Conservation (phyloP, 192 early-diverging fungal species). For the Coemansia sp. region DNA sequence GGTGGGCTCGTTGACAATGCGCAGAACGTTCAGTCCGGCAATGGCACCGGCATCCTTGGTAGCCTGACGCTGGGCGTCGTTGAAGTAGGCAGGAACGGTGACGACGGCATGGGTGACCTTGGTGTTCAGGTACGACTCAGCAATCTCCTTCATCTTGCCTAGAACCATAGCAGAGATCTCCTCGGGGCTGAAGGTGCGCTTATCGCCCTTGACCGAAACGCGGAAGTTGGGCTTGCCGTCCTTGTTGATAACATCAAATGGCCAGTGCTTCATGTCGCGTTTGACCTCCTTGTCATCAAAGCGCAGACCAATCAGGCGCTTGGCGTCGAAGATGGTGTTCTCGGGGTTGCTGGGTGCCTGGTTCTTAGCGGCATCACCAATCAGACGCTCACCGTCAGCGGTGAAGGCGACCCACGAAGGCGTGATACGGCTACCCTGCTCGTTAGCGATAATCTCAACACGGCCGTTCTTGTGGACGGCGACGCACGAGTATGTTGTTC, state of each 20-base stretch:
- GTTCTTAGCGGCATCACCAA: conserved; percentile 96
- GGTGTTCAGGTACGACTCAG: conserved; percentile 82
- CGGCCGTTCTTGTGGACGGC: conserved; percentile 90
- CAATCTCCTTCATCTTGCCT: conserved; percentile 91
- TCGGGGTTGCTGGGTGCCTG: conserved; percentile 84
- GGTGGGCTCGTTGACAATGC: conserved; percentile 93
- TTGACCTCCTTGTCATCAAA: conserved; percentile 90
- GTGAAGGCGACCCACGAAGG: conserved; percentile 94
- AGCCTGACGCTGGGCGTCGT: conserved; percentile 93
- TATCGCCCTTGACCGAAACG: conserved; percentile 82
- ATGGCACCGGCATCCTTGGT: conserved; percentile 89
- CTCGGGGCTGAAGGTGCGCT: conserved; percentile 86
- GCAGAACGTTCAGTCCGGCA: conserved; percentile 77
- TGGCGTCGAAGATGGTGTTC: conserved; percentile 93
- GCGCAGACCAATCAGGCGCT: conserved; percentile 87
- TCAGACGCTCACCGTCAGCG: conserved; percentile 79
- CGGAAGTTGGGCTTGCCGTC: conserved; percentile 79
- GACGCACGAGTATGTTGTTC: conserved; percentile 92
- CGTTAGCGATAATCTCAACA: conserved; percentile 98
- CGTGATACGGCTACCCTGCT: conserved; percentile 93
- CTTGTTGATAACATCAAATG: conserved; percentile 85
- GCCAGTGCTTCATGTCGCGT: conserved; percentile 92
- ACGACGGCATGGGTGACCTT: conserved; percentile 92
- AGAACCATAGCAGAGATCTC: conserved; percentile 98
- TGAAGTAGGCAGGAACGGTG: conserved; percentile 98